A percentile compares a stretch with the other conserved stretches of the same genome.
Evolutionary conservation across 768 basidiomycete genomes (phyloP).

Genomic region (Paxillus ammoniavirescens): DNA sequence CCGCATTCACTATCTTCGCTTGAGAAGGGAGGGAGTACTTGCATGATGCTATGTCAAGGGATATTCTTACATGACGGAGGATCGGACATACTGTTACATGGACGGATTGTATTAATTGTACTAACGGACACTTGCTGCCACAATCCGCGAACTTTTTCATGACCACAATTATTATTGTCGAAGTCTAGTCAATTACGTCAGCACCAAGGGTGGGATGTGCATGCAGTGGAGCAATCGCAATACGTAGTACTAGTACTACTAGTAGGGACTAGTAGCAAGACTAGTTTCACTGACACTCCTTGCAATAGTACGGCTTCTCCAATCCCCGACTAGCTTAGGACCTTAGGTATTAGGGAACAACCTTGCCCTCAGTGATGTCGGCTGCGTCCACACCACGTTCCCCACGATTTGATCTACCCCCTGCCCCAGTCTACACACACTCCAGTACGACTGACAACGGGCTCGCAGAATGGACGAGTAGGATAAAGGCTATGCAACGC

Average conservation of each 20-base stretch:
- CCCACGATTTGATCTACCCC: constrained; percentile 38
- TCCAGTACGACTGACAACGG: constrained; percentile 49
- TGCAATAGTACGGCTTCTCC: neutral
- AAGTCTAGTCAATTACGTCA: constrained; percentile 19
- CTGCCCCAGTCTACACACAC: constrained; percentile 22
- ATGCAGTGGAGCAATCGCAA: neutral
- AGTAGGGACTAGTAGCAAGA: too few relatives aligned
- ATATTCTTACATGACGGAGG: neutral
- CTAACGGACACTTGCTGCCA: neutral
- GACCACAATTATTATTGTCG: too few relatives aligned
- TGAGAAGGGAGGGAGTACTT: constrained; percentile 14
- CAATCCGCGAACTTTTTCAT: neutral
- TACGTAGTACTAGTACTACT: too few relatives aligned
- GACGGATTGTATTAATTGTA: neutral
- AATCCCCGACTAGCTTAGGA: neutral
- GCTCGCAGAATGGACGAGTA: constrained; percentile 79
- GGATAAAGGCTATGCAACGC: constrained; percentile 75
- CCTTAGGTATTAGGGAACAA: neutral
- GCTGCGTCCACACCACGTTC: constrained; percentile 27
- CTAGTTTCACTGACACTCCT: too few relatives aligned
- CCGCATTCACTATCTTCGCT: constrained; percentile 34
- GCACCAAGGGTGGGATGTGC: constrained; percentile 2
- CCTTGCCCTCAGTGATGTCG: constrained; percentile 22
- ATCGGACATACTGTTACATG: neutral
- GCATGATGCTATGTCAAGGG: neutral